Evolutionary conservation across 768 basidiomycete genomes (phyloP), one percentile per base, ranked within the genome.

Genomic region (Cystobasidiopsis lactophilus): DNA sequence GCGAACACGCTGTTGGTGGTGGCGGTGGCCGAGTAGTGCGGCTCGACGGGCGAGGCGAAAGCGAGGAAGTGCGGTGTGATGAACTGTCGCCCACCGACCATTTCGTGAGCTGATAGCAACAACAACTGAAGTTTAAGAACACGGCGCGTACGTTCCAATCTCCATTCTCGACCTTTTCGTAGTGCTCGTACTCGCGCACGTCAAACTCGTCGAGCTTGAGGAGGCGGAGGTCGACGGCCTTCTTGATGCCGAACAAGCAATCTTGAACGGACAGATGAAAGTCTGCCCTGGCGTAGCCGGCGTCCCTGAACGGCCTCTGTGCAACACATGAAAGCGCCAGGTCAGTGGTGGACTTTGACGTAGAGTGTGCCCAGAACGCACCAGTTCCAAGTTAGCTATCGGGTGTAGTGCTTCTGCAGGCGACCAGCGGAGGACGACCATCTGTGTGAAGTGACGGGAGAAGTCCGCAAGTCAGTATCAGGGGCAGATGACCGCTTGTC

Each of bases 371-470:
- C 3, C 21, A 30, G 35, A 5, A 41, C 57, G 27, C 13, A 61
- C 58, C 23, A 62, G 50, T 40, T 62, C 61, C 23, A 63, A 52
- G 26, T 50, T 79, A 30, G 86, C 83, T 50, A 96, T 79, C 2
- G 91, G 89, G 59, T 85, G 79, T 65, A 95, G 89, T 2, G 88
- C 86, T 67, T 89, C 84, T 79, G 85, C 89, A 29, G 91, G 89
- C 19, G 82, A 75, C 54, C 79, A 79, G 51, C 81, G 74, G 66
- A 81, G 78, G 1, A 93, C 86, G 59, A 96, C 88, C 77, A 95
- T 80, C 88, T 93, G 63, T n/a, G n/a, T 51, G 52, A 46, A 51
- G 48, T 51, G 46, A 24, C 60, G 60, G 53, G 64, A 52, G 23
- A 59, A 40, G n/a, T n/a, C n/a, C n/a, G n/a, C n/a, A n/a, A n/a